A percentile compares a stretch with the other conserved stretches of the same genome.
Evolutionary conservation across 2,329 filamentous ascomycete genomes (phyloP).

Genomic region (Mycosphaerella arachidis): DNA sequence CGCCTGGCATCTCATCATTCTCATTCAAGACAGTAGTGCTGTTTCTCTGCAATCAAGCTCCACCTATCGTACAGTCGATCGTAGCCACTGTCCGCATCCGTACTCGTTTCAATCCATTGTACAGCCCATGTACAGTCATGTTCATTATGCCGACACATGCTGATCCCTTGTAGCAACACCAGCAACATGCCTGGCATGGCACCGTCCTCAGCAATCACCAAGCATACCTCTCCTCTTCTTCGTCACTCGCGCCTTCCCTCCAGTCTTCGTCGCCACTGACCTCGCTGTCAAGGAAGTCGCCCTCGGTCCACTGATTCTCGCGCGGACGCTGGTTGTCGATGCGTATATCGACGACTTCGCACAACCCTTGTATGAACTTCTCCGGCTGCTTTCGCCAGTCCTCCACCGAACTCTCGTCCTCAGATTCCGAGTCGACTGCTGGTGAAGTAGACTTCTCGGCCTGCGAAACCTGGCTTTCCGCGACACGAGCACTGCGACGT

Average conservation of each 20-base stretch:
- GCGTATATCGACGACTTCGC: constrained; percentile 63
- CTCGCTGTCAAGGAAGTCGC: constrained; percentile 65
- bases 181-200: no score
- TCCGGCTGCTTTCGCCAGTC: constrained; percentile 30
- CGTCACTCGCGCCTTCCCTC: constrained; percentile 55
- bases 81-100: not conserved
- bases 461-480: constrained; percentile 18
- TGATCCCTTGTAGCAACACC: no score
- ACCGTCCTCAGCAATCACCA: constrained; percentile 26
- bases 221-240: constrained; percentile 39
- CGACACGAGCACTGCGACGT: constrained; percentile 31
- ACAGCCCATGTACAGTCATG: not conserved
- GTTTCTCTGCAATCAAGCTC: not conserved
- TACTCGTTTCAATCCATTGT: not conserved
- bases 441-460: constrained; percentile 17
- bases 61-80: not conserved
- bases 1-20: not conserved
- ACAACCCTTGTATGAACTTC: constrained; percentile 61
- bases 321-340: constrained; percentile 72
- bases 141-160: not conserved
- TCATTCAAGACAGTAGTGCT: not conserved
- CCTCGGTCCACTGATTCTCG: constrained; percentile 65
- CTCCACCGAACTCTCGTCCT: constrained; percentile 34
- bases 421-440: constrained; percentile 26
- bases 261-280: constrained; percentile 54